These are phyloP conservation scores for Fusarium penzigii DNA, from an alignment of 2,329 filamentous ascomycete genomes.

Conservation along the genomic window DNA sequence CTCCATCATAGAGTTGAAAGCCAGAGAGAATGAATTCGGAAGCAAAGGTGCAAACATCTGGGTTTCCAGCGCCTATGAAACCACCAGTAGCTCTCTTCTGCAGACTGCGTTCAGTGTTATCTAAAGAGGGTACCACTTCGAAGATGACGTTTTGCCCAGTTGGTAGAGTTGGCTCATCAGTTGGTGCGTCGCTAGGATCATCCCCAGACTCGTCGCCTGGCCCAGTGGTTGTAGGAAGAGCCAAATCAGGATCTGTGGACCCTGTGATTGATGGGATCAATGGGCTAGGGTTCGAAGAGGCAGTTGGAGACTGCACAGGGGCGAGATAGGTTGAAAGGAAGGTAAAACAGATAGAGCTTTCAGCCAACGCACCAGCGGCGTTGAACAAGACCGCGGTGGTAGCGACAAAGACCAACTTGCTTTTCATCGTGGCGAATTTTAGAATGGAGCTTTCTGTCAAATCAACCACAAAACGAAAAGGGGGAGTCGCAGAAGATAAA, in stretches of 20 bases:
- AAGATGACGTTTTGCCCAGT: background rate
- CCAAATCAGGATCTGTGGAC: background rate
- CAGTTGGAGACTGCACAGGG: background rate
- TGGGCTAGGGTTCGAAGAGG: background rate
- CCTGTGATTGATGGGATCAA: background rate
- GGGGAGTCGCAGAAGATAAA: too few species aligned
- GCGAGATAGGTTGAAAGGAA: constrained; percentile 5
- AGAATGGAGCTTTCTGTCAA: too few species aligned
- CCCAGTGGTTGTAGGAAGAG: background rate
- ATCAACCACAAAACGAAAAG: too few species aligned
- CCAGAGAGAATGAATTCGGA: background rate
- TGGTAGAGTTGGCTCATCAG: background rate
- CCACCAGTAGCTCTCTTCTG: background rate
- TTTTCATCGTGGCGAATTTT: background rate
- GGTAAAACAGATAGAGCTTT: background rate
- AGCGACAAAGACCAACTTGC: background rate
- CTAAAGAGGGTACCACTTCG: background rate
- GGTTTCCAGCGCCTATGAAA: background rate
- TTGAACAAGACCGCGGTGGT: background rate
- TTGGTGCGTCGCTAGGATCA: background rate
- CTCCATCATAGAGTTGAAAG: background rate
- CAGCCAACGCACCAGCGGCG: background rate
- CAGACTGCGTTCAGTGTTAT: background rate
- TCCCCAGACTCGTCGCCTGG: background rate
- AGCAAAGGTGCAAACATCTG: background rate